A percentile compares a stretch with the other conserved stretches of the same genome.
These are phyloP conservation scores for Vitis hybrid DNA, from an alignment of 177 flowering plant species.

Conservation along the genomic window DNA sequence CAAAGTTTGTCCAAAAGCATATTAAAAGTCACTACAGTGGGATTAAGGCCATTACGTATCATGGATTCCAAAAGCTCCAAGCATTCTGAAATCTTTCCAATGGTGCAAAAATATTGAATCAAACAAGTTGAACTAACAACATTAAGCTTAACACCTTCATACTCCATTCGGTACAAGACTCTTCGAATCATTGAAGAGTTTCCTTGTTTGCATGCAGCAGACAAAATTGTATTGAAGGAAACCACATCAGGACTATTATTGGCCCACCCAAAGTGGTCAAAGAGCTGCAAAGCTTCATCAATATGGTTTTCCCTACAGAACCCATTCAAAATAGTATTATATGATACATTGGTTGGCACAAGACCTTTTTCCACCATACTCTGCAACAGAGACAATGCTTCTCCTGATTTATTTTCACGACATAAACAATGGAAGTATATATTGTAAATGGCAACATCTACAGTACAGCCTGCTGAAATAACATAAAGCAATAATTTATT, in stretches of 20 bases:
- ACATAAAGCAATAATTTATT: constrained; percentile 19
- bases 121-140: constrained; percentile 37
- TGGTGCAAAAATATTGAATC: constrained; percentile 36
- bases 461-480: constrained; percentile 23
- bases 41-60: constrained; percentile 29
- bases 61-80: constrained; percentile 35
- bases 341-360: constrained; percentile 38
- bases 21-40: constrained; percentile 42
- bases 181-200: constrained; percentile 33
- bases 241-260: constrained; percentile 39
- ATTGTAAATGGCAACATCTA: constrained; percentile 41
- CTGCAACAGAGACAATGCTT: constrained; percentile 32
- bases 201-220: constrained; percentile 49
- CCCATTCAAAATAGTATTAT: constrained; percentile 52
- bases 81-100: constrained; percentile 36
- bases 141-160: constrained; percentile 36
- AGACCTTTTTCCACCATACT: constrained; percentile 39
- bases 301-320: constrained; percentile 38
- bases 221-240: constrained; percentile 51
- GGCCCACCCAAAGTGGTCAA: constrained; percentile 35
- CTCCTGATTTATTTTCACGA: constrained; percentile 25
- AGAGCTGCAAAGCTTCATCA: constrained; percentile 40
- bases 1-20: constrained; percentile 40
- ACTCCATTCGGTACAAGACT: constrained; percentile 38
- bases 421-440: constrained; percentile 44